Evolutionary conservation across 179 eudicot species (phyloP).

Genomic region (Spergularia azorica): DNA sequence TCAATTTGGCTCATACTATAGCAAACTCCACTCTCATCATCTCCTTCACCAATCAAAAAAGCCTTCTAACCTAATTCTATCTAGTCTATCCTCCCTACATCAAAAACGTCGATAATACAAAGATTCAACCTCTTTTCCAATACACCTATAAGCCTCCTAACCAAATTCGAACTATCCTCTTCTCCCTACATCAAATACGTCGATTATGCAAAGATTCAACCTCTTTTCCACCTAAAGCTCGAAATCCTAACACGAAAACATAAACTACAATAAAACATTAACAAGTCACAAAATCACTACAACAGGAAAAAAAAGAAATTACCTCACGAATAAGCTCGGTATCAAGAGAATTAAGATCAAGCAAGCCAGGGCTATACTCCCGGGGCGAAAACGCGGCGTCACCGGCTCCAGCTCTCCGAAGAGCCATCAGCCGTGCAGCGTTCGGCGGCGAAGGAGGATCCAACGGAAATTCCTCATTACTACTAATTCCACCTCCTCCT

Average conservation of each 20-base stretch:
- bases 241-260: not conserved
- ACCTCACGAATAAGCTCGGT: slow-evolving; percentile 87
- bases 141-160: too few species aligned
- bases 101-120: too few species aligned
- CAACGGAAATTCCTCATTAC: slow-evolving; percentile 42
- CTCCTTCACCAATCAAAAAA: not conserved
- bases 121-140: too few species aligned
- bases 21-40: not conserved
- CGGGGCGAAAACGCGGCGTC: slow-evolving; percentile 45
- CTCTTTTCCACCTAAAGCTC: too few species aligned
- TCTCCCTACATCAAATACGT: too few species aligned
- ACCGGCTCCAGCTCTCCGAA: slow-evolving; percentile 46
- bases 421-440: slow-evolving; percentile 38
- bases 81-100: too few species aligned
- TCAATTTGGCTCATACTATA: not conserved
- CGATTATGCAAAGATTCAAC: too few species aligned
- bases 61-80: too few species aligned
- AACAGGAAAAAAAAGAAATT: not conserved
- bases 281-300: not conserved
- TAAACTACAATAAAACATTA: not conserved
- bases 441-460: slow-evolving; percentile 81
- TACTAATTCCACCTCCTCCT: slow-evolving; percentile 18
- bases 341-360: slow-evolving; percentile 81
- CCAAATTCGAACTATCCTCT: too few species aligned
- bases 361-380: slow-evolving; percentile 76